Conservation (phyloP, 306 rosid genomes). For the Prinsepia uniflora region DNA sequence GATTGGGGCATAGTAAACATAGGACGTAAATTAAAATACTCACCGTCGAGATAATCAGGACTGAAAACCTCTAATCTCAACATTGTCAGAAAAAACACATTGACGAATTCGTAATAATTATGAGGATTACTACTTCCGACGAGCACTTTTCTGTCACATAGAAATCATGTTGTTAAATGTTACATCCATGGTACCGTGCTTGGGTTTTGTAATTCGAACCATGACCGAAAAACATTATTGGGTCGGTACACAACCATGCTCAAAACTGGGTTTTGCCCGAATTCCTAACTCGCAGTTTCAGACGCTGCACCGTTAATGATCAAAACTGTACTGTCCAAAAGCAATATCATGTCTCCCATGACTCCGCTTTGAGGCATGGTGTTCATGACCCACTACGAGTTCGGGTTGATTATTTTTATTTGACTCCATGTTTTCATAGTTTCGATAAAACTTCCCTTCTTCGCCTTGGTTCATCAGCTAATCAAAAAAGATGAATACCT, state of each 20-base stretch:
- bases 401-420: constrained; percentile 57
- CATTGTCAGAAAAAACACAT: constrained; percentile 42
- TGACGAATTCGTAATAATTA: constrained; percentile 29
- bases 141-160: constrained; percentile 63
- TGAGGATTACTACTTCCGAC: constrained; percentile 78
- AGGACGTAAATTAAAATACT: constrained; percentile 23
- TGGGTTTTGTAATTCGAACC: constrained; percentile 44
- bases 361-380: constrained; percentile 50
- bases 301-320: constrained; percentile 48
- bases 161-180: constrained; percentile 55
- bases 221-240: constrained; percentile 21
- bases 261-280: constrained; percentile 35
- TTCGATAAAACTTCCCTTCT: constrained; percentile 2
- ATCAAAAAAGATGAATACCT: no score
- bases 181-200: constrained; percentile 46
- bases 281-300: constrained; percentile 58
- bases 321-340: constrained; percentile 58
- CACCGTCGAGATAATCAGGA: constrained; percentile 32
- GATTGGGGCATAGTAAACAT: constrained; percentile 22
- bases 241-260: constrained; percentile 44
- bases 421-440: constrained; percentile 51
- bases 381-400: constrained; percentile 52
- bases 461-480: no score
- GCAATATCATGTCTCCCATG: constrained; percentile 66
- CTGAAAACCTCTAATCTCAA: constrained; percentile 41